A percentile compares a stretch with the other conserved stretches of the same genome.
Conservation (phyloP, 1,139 yeast genomes). For the Hansenula sp. region DNA sequence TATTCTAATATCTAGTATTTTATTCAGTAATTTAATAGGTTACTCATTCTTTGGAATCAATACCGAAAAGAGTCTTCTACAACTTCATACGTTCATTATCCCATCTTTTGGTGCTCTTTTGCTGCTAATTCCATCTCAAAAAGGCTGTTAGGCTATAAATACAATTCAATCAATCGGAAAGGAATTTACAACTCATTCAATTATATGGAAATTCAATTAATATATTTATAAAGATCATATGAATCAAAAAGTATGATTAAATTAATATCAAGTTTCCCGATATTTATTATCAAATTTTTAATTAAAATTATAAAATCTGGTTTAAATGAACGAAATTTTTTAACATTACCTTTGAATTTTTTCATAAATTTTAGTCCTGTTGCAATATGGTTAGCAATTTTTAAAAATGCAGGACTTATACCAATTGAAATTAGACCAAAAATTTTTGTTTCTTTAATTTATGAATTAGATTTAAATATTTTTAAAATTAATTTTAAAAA, state of each 20-base stretch:
- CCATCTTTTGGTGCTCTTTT: too few species aligned
- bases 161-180: too few species aligned
- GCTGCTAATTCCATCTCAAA: too few species aligned
- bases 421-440: slow-evolving; percentile 53
- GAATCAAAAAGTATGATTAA: not conserved
- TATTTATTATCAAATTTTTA: slow-evolving; percentile 5
- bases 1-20: too few species aligned
- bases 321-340: slow-evolving; percentile 33
- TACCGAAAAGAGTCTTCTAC: too few species aligned
- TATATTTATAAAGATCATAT: not conserved
- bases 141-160: too few species aligned
- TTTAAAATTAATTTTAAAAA: slow-evolving; percentile 23
- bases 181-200: too few species aligned
- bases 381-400: slow-evolving; percentile 51
- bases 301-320: slow-evolving; percentile 7
- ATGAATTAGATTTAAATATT: slow-evolving; percentile 35
- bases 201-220: too few species aligned
- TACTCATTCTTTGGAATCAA: too few species aligned
- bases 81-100: too few species aligned
- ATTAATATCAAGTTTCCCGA: not conserved
- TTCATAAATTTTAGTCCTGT: slow-evolving; percentile 49
- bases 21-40: too few species aligned
- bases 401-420: slow-evolving; percentile 56
- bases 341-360: slow-evolving; percentile 39
- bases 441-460: slow-evolving; percentile 47